Evolutionary conservation across 768 basidiomycete species (phyloP).

Genomic region (Collybia sp.): DNA sequence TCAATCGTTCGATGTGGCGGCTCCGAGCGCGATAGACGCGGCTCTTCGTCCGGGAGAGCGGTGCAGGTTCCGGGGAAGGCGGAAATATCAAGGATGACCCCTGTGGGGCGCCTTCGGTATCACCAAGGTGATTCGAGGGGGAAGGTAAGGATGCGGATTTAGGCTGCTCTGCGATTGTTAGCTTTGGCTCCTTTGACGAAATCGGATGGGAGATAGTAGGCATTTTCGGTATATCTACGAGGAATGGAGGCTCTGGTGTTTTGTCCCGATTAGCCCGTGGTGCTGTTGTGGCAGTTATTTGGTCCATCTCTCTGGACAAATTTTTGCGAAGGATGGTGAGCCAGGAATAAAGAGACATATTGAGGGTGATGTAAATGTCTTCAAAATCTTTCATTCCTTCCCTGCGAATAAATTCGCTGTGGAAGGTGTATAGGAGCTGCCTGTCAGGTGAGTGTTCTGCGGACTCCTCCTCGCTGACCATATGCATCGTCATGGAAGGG

Average conservation of each 20-base stretch:
- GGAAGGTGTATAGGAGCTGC: slow-evolving; percentile 62
- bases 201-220: slow-evolving; percentile 21
- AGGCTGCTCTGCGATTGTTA: slow-evolving; percentile 4
- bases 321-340: slow-evolving; percentile 74
- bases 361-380: slow-evolving; percentile 83
- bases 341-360: slow-evolving; percentile 80
- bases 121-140: background rate
- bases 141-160: background rate
- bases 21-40: slow-evolving; percentile 47
- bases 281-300: slow-evolving; percentile 45
- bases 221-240: slow-evolving; percentile 23
- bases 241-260: slow-evolving; percentile 28
- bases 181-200: slow-evolving; percentile 14
- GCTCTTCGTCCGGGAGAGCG: slow-evolving; percentile 11
- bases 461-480: slow-evolving; percentile 63
- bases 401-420: slow-evolving; percentile 59
- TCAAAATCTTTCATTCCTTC: slow-evolving; percentile 52
- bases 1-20: slow-evolving; percentile 72
- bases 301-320: slow-evolving; percentile 72
- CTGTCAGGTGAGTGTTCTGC: slow-evolving; percentile 26
- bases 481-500: slow-evolving; percentile 78
- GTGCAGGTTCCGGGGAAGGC: background rate
- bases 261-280: slow-evolving; percentile 29
- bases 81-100: slow-evolving; percentile 3
- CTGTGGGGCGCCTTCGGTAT: background rate